Base-by-base conservation (phyloP, 352 stramenopile species). In the Phytophthora colocasiae region DNA sequence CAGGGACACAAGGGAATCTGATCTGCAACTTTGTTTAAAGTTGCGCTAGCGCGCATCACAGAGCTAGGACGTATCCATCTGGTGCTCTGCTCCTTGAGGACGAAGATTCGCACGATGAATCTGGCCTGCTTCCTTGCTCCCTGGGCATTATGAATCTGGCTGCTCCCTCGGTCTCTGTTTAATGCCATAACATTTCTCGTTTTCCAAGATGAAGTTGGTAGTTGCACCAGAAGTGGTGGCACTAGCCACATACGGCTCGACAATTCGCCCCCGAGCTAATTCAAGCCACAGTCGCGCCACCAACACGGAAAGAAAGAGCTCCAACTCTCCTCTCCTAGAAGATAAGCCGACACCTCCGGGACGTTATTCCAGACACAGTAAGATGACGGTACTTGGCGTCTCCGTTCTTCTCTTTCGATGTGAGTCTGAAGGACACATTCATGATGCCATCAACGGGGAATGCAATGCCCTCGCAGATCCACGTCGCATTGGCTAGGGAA, bases 401-500 rank as follows among this genome's bases (percentile, higher is more conserved):
- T 66, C 38, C 4, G 11, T 69, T 24, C 53, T 77, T 40, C 44
- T 77, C 3, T 55, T 77, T 14, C 47, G 73, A 81, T n/a, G 58
- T 51, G 39, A 44, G 48, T 12, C 24, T 67, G 17, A 40, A 10
- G n/a, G 47, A 32, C 27, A 10, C 40, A 39, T 45, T 60, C 11
- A 45, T 27, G 11, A 10, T 4, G 14, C 27, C 17, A 11, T 67
- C 59, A 6, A 58, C 27, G 15, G 38, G 10, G 19, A 27, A 51
- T 50, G 66, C 66, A 45, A 48, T 34, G 6, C 80, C 80, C 10
- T 74, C 66, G 12, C 81, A 90, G 51, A 58, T 90, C 14, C 77
- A 82, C 58, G 48, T 90, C 45, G 76, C 81, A 3, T 69, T 90
- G 6, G 77, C 64, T 26, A 64, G 78, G 49, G 66, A 80, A 67